Evolutionary conservation across 306 rosid genomes (phyloP), one percentile per base, ranked within the genome.

Genomic region (Morella rubra): DNA sequence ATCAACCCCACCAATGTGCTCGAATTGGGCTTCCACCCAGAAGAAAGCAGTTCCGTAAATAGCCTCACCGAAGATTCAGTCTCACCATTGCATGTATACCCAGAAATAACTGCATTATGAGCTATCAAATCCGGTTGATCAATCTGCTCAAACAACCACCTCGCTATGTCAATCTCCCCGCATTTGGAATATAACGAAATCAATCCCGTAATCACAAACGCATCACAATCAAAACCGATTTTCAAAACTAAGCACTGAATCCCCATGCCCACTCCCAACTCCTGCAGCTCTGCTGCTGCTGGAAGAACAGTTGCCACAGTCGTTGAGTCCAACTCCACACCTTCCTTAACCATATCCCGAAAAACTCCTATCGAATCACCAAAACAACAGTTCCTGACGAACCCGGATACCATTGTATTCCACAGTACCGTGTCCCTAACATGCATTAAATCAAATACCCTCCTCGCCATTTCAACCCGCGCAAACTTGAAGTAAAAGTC

Each of bases 81-180:
- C 69, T 89, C 93, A 55, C 83, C 81, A 71, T 89, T 89, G 79
- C 84, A 74, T 66, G 93, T 87, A 85, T 81, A 91, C 59, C 97
- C 99, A 64, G 96, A 90, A 88, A 95, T 95, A 87, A 95, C 86
- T 8, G 98, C 97, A 80, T 95, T 95, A 54, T 84, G 88, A 56
- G 96, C 83, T 24, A 95, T 64, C 91, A 92, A 85, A 79, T 95
- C 99, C 0, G 84, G 97, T 76, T 37, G 79, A 45, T 47, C 42
- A 77, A 95, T 85, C 82, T 82, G 77, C 86, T 84, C 20, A 68
- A 92, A 95, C 84, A 95, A 81, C 65, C 78, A 73, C 85, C 86
- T 89, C 0, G 92, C 96, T 1, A 65, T 76, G 52, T 73, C 64
- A 37, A 87, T 77, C 80, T 88, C 83, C 76, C 85, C 91, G 52